Evolutionary conservation across 768 basidiomycete species (phyloP), one percentile per base, ranked within the genome.

Genomic region (Mycena kentingensis): DNA sequence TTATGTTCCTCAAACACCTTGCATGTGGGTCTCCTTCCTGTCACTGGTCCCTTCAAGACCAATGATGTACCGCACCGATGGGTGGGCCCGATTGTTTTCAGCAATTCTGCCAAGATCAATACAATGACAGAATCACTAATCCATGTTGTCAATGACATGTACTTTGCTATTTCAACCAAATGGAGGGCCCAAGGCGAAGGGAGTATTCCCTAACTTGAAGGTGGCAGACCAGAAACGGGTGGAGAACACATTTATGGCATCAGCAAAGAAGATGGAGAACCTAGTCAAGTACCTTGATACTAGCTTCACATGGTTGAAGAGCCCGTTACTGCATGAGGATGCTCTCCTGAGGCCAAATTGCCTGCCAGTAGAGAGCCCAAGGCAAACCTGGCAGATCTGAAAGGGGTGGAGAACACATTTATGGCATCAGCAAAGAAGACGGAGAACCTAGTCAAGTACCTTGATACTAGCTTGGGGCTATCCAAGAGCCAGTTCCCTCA

Each of bases 401-500:
- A 95, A 81, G 82, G 77, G 58, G 73, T 93, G 52, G 93, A 95
- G 74, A 80, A 79, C 67, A 81, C 78, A 36, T 73, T 99, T 64
- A 71, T 98, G 59, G 83, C 85, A 54, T 86, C 89, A 50, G 78
- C 97, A 69, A 94, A 90, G 81, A 91, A 91, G 79, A 87, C 88
- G 59, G 88, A 92, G 66, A 85, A 88, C 79, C 81, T 98, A 61
- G 79, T 77, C 69, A 95, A 94, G 76, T 99, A 99, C 77, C 82
- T 99, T 65, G 88, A 87, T 70, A 83, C 95, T 49, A 85, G 81
- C 67, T 99, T 90, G 81, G 93, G 93, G 68, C 81, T 99, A 56
- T 93, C 92, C 63, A 97, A 95, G 82, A 93, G 95, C 56, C 93
- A 98, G 77, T 93, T 81, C 80, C 92, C 97, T 69, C 97, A 99